These are phyloP conservation scores for Aspergillus saccharolyticus DNA, from an alignment of 495 filamentous ascomycete genomes.

Conservation along the genomic window DNA sequence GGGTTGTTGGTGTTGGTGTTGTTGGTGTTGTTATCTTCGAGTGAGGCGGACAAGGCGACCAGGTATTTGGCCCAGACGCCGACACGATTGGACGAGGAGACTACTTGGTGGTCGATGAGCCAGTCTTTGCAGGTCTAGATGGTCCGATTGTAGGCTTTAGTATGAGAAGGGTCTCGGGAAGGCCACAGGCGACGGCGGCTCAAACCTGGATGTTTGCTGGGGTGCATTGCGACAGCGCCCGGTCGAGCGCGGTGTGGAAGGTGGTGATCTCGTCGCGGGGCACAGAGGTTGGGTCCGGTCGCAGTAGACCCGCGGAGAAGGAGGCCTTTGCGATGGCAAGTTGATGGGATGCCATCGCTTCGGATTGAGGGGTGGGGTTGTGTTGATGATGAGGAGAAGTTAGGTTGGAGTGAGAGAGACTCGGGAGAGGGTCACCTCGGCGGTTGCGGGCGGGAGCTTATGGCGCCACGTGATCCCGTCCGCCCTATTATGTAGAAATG, in stretches of 20 bases:
- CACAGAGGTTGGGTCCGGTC: slow-evolving; percentile 68
- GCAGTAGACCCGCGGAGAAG: slow-evolving; percentile 68
- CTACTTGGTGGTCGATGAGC: slow-evolving; percentile 63
- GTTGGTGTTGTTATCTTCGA: slow-evolving; percentile 28
- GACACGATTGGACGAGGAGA: slow-evolving; percentile 61
- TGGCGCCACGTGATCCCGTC: not conserved
- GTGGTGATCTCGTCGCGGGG: slow-evolving; percentile 65
- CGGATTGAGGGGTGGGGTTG: not conserved
- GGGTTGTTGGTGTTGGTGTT: slow-evolving; percentile 13
- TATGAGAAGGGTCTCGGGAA: slow-evolving; percentile 38
- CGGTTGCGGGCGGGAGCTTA: not conserved
- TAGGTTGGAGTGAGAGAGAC: not conserved
- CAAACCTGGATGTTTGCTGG: slow-evolving; percentile 93
- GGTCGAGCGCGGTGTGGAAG: slow-evolving; percentile 64
- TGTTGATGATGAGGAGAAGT: not conserved
- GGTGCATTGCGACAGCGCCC: slow-evolving; percentile 69
- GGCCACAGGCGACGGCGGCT: slow-evolving; percentile 34
- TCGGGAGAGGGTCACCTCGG: not conserved
- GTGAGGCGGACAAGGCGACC: slow-evolving; percentile 59
- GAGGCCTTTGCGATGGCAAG: slow-evolving; percentile 79
- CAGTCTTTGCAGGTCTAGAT: slow-evolving; percentile 86
- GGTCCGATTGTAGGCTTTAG: slow-evolving; percentile 48
- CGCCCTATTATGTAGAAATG: not conserved
- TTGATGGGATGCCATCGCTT: slow-evolving; percentile 64
- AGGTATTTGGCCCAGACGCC: slow-evolving; percentile 72